Evolutionary conservation across 768 basidiomycete species (phyloP).

Genomic region (Lyophyllum decastes): DNA sequence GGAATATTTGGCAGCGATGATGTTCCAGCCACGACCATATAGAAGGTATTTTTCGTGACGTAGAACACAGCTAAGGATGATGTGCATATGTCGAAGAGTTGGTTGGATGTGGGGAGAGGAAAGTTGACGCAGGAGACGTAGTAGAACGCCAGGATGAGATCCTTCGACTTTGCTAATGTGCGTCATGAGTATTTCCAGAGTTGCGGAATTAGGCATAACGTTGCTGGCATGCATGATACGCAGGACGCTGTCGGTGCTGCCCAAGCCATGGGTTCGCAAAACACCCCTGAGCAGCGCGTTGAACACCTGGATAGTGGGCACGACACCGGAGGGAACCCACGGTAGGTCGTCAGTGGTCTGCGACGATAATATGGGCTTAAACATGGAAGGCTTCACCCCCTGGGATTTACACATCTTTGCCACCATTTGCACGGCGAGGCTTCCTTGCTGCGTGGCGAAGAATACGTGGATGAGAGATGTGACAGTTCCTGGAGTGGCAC

Average conservation of each 20-base stretch:
- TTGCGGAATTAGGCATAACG: conserved; percentile 54
- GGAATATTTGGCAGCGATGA: conserved; percentile 39
- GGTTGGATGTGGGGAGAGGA: conserved; percentile 41
- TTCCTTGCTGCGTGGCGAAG: conserved; percentile 44
- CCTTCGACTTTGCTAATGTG: conserved; percentile 47
- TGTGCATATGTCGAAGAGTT: conserved; percentile 59
- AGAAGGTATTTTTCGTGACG: conserved; percentile 50
- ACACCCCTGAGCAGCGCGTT: conserved; percentile 61
- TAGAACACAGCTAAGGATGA: conserved; percentile 52
- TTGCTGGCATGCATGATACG: conserved; percentile 54
- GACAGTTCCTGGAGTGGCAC: conserved; percentile 46
- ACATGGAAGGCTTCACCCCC: conserved; percentile 27
- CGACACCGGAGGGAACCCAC: conserved; percentile 29
- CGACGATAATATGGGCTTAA: conserved; percentile 23
- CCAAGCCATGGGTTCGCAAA: conserved; percentile 49
- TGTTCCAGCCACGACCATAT: conserved; percentile 49
- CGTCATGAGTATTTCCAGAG: conserved; percentile 55
- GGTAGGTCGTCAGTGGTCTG: conserved; percentile 23
- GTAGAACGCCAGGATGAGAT: conserved; percentile 45
- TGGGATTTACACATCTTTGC: conserved; percentile 42
- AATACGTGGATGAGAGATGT: conserved; percentile 62
- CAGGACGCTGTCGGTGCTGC: conserved; percentile 46
- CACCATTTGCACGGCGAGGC: conserved; percentile 54
- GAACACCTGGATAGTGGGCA: conserved; percentile 50
- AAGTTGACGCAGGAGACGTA: conserved; percentile 47